Conservation (phyloP, 371 early-diverging fungal genomes). For the Mortierella sp. region DNA sequence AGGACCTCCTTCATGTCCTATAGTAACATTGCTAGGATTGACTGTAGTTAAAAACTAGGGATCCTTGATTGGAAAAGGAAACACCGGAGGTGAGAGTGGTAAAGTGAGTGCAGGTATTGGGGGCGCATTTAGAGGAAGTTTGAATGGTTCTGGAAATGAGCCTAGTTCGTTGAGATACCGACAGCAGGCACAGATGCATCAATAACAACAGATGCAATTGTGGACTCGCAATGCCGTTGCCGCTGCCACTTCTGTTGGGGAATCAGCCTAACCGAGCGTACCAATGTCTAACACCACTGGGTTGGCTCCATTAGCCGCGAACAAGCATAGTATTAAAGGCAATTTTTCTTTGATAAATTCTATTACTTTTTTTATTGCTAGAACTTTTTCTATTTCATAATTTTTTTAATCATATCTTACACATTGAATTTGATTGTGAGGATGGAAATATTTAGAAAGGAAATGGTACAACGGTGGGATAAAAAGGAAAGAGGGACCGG, state of each 20-base stretch:
- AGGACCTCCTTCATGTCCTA: conserved; percentile 51
- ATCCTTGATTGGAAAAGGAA: conserved; percentile 37
- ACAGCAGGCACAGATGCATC: conserved; percentile 55
- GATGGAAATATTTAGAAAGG: not conserved
- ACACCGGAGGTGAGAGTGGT: conserved; percentile 34
- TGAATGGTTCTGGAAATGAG: conserved; percentile 31
- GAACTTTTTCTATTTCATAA: not conserved
- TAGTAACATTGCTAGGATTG: conserved; percentile 30
- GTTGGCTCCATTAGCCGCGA: conserved; percentile 5
- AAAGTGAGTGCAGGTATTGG: conserved; percentile 52
- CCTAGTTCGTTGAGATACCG: conserved; percentile 49
- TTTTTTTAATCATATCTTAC: not conserved
- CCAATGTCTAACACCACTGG: not conserved
- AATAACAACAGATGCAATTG: conserved; percentile 53
- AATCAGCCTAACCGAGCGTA: not conserved
- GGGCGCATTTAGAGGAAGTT: conserved; percentile 44
- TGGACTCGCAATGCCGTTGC: conserved; percentile 48
- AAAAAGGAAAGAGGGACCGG: conserved; percentile 1
- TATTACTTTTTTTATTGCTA: not conserved
- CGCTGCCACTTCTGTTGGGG: not conserved
- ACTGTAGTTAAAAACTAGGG: conserved; percentile 49
- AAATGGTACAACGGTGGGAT: not conserved
- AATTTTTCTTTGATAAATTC: no score
- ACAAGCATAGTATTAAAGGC: no score
- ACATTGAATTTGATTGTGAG: not conserved